phyloP scores from a whole-genome alignment of 352 stramenopile genomes.

The Pythium folliculosum region DNA sequence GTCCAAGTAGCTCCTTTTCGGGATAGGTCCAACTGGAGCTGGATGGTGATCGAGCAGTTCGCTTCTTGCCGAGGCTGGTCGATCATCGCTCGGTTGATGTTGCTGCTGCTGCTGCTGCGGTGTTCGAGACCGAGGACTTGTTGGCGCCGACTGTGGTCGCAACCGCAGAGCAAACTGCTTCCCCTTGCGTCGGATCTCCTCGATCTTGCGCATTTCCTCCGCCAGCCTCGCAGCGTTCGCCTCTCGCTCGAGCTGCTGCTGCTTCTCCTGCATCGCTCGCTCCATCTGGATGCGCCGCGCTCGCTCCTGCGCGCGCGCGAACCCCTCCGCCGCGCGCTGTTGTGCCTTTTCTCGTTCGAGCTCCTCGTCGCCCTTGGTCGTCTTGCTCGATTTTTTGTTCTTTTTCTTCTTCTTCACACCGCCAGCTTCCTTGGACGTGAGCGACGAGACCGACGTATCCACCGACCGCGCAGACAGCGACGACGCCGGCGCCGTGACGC shows the following conservation, averaged over 20 bases:
- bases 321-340: slow-evolving; percentile 14
- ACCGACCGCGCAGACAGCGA: neutral
- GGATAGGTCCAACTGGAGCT: neutral
- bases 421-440: neutral
- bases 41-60: no score
- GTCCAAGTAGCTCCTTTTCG: slow-evolving; percentile 8
- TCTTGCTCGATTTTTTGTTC: neutral
- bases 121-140: slow-evolving; percentile 7
- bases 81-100: neutral
- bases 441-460: neutral
- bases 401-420: slow-evolving; percentile 21
- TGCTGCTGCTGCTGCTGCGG: neutral
- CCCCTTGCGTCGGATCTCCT: slow-evolving; percentile 26
- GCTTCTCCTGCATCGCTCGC: slow-evolving; percentile 5
- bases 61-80: neutral
- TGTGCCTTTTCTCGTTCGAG: slow-evolving; percentile 2
- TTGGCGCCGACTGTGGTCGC: slow-evolving; percentile 28
- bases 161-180: slow-evolving; percentile 32
- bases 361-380: neutral
- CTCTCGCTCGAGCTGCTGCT: slow-evolving; percentile 26
- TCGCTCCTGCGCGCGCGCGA: slow-evolving; percentile 25
- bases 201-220: slow-evolving; percentile 33
- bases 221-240: slow-evolving; percentile 22
- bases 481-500: neutral
- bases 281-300: slow-evolving; percentile 24